Conservation (phyloP, 352 stramenopile genomes). For the Pythium utonaiense region DNA sequence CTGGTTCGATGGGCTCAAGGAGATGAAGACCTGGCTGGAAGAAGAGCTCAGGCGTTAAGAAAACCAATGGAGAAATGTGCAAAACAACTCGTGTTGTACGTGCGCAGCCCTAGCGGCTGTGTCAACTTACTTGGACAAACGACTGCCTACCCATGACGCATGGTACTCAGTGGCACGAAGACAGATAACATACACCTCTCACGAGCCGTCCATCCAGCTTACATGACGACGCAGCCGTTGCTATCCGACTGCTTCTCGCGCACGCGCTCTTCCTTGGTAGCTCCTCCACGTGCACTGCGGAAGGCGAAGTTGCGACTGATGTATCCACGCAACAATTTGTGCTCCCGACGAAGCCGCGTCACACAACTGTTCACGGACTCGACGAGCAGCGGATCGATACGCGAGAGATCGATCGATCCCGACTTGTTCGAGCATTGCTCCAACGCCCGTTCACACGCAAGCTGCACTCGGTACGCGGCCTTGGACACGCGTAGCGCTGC, state of each 20-base stretch:
- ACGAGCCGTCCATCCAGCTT: background rate
- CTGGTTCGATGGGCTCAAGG: conserved; percentile 78
- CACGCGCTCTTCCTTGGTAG: conserved; percentile 10
- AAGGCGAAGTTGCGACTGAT: conserved; percentile 83
- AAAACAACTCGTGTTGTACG: conserved; percentile 6
- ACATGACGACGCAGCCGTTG: conserved; percentile 15
- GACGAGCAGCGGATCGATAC: conserved; percentile 22
- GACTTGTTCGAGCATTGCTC: conserved; percentile 26
- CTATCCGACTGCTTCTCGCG: conserved; percentile 8
- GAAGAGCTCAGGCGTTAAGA: background rate
- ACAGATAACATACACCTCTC: background rate
- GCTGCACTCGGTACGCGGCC: conserved; percentile 72
- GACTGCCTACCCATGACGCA: background rate
- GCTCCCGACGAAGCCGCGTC: conserved; percentile 53
- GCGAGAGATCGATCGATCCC: conserved; percentile 19
- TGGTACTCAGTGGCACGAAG: background rate
- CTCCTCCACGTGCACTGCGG: conserved; percentile 8
- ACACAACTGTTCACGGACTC: conserved; percentile 40
- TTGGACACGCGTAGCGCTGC: conserved; percentile 77
- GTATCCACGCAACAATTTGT: conserved; percentile 63
- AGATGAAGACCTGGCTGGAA: conserved; percentile 38
- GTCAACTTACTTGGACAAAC: background rate
- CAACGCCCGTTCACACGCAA: conserved; percentile 66
- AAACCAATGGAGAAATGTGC: background rate
- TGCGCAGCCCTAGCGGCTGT: background rate